phyloP scores from a whole-genome alignment of 768 basidiomycete genomes.

The Auriscalpium vulgare region DNA sequence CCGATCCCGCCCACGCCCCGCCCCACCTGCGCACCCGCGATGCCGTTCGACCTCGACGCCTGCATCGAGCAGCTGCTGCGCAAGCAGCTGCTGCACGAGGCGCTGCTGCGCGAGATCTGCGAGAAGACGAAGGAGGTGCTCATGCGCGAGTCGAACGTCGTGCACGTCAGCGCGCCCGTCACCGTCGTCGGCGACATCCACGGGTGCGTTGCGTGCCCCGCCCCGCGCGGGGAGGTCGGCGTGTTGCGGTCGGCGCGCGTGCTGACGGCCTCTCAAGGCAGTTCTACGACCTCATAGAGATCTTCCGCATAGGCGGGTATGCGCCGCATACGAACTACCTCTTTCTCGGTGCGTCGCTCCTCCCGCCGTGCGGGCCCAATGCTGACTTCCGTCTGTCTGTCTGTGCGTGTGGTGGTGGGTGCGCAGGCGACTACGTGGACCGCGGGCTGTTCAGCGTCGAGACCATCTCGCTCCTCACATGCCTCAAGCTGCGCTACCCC shows the following conservation, averaged over 20 bases:
- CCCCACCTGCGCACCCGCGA: no score
- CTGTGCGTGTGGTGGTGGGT: not conserved
- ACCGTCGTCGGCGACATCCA: slow-evolving; percentile 99
- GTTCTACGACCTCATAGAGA: slow-evolving; percentile 99
- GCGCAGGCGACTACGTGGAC: slow-evolving; percentile 93
- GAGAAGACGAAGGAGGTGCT: slow-evolving; percentile 99
- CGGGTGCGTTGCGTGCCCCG: slow-evolving; percentile 70
- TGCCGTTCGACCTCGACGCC: slow-evolving; percentile 91
- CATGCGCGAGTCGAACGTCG: slow-evolving; percentile 98
- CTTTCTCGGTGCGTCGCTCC: slow-evolving; percentile 73
- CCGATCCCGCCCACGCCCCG: no score
- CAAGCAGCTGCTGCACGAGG: slow-evolving; percentile 93
- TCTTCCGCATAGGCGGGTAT: slow-evolving; percentile 96
- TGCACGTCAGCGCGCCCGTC: slow-evolving; percentile 92
- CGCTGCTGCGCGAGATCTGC: slow-evolving; percentile 94
- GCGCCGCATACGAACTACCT: slow-evolving; percentile 97
- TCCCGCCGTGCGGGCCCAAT: not conserved
- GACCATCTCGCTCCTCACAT: slow-evolving; percentile 94
- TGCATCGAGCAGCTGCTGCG: slow-evolving; percentile 86
- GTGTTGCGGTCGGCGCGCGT: no score
- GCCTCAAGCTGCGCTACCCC: slow-evolving; percentile 94
- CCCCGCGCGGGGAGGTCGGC: no score
- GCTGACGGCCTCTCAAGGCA: slow-evolving; percentile 47
- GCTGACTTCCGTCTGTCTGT: not conserved
- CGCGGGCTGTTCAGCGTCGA: slow-evolving; percentile 97